Percentiles rank a stretch among this genome's conserved stretches.
Conservation (phyloP, 1,284 basidiomycete genomes). For the Cutaneotrichosporon mucoides region DNA sequence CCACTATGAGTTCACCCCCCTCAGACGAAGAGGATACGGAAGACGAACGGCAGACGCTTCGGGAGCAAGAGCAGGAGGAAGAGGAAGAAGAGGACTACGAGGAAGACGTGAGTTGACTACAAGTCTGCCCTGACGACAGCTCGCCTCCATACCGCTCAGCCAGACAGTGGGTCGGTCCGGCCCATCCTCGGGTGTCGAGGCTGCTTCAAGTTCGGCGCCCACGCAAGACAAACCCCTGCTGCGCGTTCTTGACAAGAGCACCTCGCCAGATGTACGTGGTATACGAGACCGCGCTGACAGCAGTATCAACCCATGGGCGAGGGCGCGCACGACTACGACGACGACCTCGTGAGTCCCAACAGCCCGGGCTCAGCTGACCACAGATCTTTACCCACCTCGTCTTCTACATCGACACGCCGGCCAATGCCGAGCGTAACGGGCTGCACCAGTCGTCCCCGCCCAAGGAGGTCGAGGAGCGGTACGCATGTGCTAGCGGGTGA, state of each 20-base stretch:
- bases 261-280: too few species aligned
- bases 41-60: slow-evolving; percentile 9
- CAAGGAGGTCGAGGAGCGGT: slow-evolving; percentile 56
- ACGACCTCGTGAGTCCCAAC: slow-evolving; percentile 47
- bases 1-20: neutral
- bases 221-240: neutral
- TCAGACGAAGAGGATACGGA: slow-evolving; percentile 2
- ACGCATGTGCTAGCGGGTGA: slow-evolving; percentile 14
- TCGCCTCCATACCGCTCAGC: neutral
- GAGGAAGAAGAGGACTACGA: slow-evolving; percentile 42
- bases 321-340: slow-evolving; percentile 67
- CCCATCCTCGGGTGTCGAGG: too few species aligned
- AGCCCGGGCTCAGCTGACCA: neutral
- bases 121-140: too few species aligned
- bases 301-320: slow-evolving; percentile 59
- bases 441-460: slow-evolving; percentile 55
- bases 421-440: slow-evolving; percentile 63
- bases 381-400: slow-evolving; percentile 67
- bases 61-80: slow-evolving; percentile 9
- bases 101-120: slow-evolving; percentile 3
- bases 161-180: neutral
- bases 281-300: neutral
- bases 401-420: slow-evolving; percentile 79
- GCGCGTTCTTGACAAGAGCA: slow-evolving; percentile 1
- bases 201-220: too few species aligned